Base-by-base conservation (phyloP, 1,284 basidiomycete genomes). In the Rhodotorula mucilaginosa region DNA sequence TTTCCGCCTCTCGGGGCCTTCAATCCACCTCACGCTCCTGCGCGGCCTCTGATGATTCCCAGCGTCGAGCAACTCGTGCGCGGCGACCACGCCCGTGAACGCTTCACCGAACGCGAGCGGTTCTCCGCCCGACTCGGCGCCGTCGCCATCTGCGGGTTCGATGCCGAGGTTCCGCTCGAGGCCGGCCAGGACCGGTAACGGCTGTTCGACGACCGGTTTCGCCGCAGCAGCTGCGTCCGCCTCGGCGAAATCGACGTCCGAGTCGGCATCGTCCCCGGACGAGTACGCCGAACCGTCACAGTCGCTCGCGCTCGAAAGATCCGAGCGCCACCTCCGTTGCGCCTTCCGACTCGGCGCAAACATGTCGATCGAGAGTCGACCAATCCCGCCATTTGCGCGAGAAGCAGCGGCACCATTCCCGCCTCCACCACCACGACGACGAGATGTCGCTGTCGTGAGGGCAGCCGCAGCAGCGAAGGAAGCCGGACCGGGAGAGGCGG, bases 161-260 rank as follows among this genome's bases (percentile, higher is more conserved):
- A 68, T 44, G 16, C 65, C 65, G 44, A 71, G 52, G 58, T 72
- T 72, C n/a, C 64, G 49, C 29, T 72, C 70, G 13, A 72, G n/a
- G 15, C 70, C 70, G 1, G 70, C 70, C 4, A 72, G 57, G 21
- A 72, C 70, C 8, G 70, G 70, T 15, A 68, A 47, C 12, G 70
- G 70, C 52, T 72, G 67, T 29, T 68, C 66, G 5, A 19, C 56
- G 16, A 61, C 51, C 31, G 13, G 26, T 26, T 26, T n/a, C 49
- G 58, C 8, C 26, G 34, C 23, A n/a, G 46, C 57, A 2, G 19
- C 47, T 47, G 58, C 47, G 18, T 52, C 39, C 12, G 60, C 47
- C 16, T 60, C 54, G n/a, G 34, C 56, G 23, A 58, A 34, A 0
- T 52, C 61, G 44, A 46, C 47, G 26, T 54, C 61, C 56, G 31